Percentiles rank a stretch among this genome's conserved stretches.
Conservation (phyloP, 192 early-diverging fungal species). For the Chytriomyces sp. region DNA sequence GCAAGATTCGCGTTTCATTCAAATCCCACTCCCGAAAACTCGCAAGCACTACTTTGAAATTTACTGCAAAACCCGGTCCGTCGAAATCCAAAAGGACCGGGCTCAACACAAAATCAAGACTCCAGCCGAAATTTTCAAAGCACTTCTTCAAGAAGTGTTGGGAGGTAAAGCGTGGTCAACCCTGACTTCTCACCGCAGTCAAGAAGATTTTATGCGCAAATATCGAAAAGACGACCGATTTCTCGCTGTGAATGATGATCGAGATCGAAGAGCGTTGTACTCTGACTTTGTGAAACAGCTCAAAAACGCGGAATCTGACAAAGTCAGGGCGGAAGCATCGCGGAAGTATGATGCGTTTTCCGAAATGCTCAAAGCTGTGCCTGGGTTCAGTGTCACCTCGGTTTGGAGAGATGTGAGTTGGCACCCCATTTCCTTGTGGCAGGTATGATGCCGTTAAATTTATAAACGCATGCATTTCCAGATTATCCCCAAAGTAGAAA, state of each 20-base stretch:
- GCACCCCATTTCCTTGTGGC: neutral
- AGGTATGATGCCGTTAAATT: neutral
- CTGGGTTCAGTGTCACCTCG: constrained; percentile 60
- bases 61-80: constrained; percentile 69
- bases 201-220: constrained; percentile 77
- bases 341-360: constrained; percentile 62
- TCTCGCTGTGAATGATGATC: constrained; percentile 57
- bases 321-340: constrained; percentile 52
- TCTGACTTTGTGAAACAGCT: constrained; percentile 64
- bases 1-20: constrained; percentile 62
- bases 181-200: constrained; percentile 60
- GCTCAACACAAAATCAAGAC: constrained; percentile 13
- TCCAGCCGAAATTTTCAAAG: constrained; percentile 60
- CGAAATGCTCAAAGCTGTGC: constrained; percentile 62
- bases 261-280: constrained; percentile 69
- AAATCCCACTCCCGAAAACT: constrained; percentile 51
- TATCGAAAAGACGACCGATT: constrained; percentile 71
- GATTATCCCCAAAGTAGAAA: constrained; percentile 67
- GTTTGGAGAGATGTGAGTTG: constrained; percentile 58
- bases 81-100: constrained; percentile 59
- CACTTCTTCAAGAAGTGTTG: constrained; percentile 58
- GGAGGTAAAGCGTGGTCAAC: constrained; percentile 27
- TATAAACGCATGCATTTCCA: constrained; percentile 18
- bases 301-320: constrained; percentile 37
- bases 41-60: constrained; percentile 72